phyloP scores from a whole-genome alignment of 164 flowering plant species.

The Vitis amurensis region DNA sequence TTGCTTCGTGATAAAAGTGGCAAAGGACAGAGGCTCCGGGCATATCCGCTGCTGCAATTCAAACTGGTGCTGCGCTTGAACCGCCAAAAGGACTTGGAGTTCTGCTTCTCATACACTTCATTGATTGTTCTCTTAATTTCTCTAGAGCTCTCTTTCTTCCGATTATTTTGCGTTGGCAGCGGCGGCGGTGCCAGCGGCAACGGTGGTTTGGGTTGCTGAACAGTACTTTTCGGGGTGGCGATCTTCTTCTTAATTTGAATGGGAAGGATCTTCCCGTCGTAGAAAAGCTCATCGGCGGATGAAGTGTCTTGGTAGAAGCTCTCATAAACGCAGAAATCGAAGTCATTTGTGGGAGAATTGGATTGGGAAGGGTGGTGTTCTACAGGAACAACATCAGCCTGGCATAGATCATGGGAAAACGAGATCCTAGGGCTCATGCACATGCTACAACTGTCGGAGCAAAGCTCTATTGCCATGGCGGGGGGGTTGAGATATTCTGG shows the following conservation, averaged over 20 bases:
- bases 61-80: conserved; percentile 56
- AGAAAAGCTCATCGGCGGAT: conserved; percentile 69
- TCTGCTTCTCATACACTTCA: conserved; percentile 28
- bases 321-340: conserved; percentile 46
- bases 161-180: not conserved
- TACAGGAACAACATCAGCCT: conserved; percentile 28
- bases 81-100: conserved; percentile 47
- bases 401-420: conserved; percentile 44
- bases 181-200: conserved; percentile 15
- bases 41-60: conserved; percentile 49
- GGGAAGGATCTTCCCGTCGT: conserved; percentile 51
- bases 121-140: conserved; percentile 3
- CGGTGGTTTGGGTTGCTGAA: conserved; percentile 5
- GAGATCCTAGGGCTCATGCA: conserved; percentile 41
- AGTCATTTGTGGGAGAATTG: conserved; percentile 39
- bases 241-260: conserved; percentile 38
- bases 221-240: not conserved
- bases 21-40: conserved; percentile 45
- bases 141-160: conserved; percentile 8
- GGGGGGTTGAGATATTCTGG: no score
- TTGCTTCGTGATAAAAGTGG: conserved; percentile 58
- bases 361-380: conserved; percentile 32
- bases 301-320: conserved; percentile 44
- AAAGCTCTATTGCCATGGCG: conserved; percentile 37
- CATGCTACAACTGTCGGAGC: conserved; percentile 24